Base-by-base conservation (phyloP, 768 basidiomycete genomes). In the Polyporus arcularius region DNA sequence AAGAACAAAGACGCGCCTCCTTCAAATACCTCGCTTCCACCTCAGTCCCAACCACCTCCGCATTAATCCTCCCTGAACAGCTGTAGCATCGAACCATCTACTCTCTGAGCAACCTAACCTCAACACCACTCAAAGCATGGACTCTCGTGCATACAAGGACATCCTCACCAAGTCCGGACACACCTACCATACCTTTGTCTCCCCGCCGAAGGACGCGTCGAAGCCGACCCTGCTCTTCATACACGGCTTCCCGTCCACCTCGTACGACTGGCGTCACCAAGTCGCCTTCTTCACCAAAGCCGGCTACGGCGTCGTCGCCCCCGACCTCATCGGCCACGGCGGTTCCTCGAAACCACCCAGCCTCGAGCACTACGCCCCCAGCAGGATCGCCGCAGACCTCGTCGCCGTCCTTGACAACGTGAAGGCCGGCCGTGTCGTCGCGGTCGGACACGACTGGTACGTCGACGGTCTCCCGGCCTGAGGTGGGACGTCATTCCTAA, bases 251-350 rank as follows among this genome's bases (percentile, higher is more conserved):
- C 80, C 79, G 0, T 76, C 77, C 0, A 74, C 75, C 1, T 74
- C 78, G 4, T 49, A 55, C 49, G 78, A 77, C 58, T 83, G 82
- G 82, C 71, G 73, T 43, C 65, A 71, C 40, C 76, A 80, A 52
- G 72, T 79, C 55, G 61, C 70, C 52, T 72, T 73, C 67, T 75
- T 83, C 67, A 55, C 70, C 43, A 66, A 70, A 31, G 68, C 68
- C 56, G 82, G 81, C 26, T 80, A 77, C 46, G 77, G 80, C 12
- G 31, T 82, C 14, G 66, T 84, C 51, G 77, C 73, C 15, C 81
- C 81, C 0, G 82, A 83, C 65, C 74, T 81, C 63, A 74, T 83
- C 14, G 82, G 82, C 6, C 76, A 73, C 39, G 82, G 80, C 15
- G 74, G 67, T 21, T 82, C 83, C 3, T 74, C 75, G 60, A 82